Conservation (phyloP, 2,329 filamentous ascomycete species). For the Huntiella decipiens region DNA sequence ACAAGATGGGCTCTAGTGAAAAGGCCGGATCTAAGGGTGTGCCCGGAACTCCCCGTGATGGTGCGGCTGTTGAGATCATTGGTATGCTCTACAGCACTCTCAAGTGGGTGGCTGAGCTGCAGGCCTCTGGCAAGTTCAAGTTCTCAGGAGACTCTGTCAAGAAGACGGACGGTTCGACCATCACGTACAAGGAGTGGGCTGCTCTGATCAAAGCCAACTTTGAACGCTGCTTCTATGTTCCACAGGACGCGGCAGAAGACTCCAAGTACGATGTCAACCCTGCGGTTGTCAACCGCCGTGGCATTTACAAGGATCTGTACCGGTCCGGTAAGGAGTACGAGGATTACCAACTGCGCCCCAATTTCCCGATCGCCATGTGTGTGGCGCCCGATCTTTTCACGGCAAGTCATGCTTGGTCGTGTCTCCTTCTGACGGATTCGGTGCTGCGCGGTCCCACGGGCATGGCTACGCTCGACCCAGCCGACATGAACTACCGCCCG, state of each 20-base stretch:
- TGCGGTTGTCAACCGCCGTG: slow-evolving; percentile 64
- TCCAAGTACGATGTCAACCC: slow-evolving; percentile 62
- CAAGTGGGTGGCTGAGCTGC: slow-evolving; percentile 54
- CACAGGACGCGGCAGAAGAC: slow-evolving; percentile 50
- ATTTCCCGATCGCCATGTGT: slow-evolving; percentile 90
- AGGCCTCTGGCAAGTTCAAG: slow-evolving; percentile 39
- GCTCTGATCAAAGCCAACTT: slow-evolving; percentile 65
- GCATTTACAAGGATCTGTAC: slow-evolving; percentile 97
- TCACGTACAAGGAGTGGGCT: slow-evolving; percentile 67
- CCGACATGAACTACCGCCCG: slow-evolving; percentile 80
- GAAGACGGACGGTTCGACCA: slow-evolving; percentile 35
- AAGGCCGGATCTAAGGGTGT: slow-evolving; percentile 81
- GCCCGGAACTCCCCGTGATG: slow-evolving; percentile 90
- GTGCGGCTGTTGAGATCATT: slow-evolving; percentile 85
- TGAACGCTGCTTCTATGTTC: slow-evolving; percentile 82
- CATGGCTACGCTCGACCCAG: slow-evolving; percentile 88
- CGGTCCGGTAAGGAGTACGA: slow-evolving; percentile 87
- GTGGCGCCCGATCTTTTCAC: slow-evolving; percentile 81
- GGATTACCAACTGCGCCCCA: slow-evolving; percentile 88
- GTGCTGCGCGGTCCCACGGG: slow-evolving; percentile 70
- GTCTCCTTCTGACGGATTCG: slow-evolving; percentile 62
- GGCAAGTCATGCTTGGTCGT: slow-evolving; percentile 54
- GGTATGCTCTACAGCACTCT: slow-evolving; percentile 83
- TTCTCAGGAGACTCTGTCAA: slow-evolving; percentile 60
- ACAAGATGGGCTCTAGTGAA: slow-evolving; percentile 98